Percentiles rank a stretch among this genome's conserved stretches.
These are phyloP conservation scores for Thinopyrum elongatum DNA, from an alignment of 176 grass and related monocot species.

Conservation along the genomic window DNA sequence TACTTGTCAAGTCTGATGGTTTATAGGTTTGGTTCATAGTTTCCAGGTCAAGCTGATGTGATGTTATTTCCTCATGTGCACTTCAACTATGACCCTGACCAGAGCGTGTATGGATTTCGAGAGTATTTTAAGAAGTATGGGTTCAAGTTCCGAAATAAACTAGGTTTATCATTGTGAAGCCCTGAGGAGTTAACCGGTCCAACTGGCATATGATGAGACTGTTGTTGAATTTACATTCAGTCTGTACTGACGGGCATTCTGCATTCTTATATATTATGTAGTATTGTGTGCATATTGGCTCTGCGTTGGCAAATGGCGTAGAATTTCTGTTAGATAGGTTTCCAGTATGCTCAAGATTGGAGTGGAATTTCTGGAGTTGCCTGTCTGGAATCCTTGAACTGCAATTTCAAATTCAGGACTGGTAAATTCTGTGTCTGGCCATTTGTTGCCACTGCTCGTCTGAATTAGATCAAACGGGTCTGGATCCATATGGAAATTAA, in stretches of 20 bases:
- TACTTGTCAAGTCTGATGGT: not conserved
- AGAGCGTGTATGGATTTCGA: conserved; percentile 68
- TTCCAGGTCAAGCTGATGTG: not conserved
- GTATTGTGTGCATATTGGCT: not conserved
- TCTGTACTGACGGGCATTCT: not conserved
- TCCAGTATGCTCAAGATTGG: not conserved
- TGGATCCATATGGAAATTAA: too few relatives aligned
- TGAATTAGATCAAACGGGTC: too few relatives aligned
- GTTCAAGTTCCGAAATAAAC: conserved; percentile 41
- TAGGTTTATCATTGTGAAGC: not conserved
- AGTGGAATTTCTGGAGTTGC: too few relatives aligned
- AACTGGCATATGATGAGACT: not conserved
- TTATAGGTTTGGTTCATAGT: not conserved
- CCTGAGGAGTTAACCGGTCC: not conserved
- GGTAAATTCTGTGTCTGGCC: too few relatives aligned
- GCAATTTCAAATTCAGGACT: too few relatives aligned
- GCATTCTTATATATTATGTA: not conserved
- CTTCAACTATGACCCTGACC: conserved; percentile 57
- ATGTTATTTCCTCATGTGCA: conserved; percentile 23
- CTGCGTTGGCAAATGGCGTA: not conserved
- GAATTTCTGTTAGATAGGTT: not conserved
- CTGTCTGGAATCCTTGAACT: too few relatives aligned
- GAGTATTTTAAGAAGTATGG: conserved; percentile 74
- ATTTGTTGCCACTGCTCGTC: too few relatives aligned
- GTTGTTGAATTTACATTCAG: not conserved